phyloP scores from a whole-genome alignment of 495 filamentous ascomycete genomes.

The Glonium stellatum region DNA sequence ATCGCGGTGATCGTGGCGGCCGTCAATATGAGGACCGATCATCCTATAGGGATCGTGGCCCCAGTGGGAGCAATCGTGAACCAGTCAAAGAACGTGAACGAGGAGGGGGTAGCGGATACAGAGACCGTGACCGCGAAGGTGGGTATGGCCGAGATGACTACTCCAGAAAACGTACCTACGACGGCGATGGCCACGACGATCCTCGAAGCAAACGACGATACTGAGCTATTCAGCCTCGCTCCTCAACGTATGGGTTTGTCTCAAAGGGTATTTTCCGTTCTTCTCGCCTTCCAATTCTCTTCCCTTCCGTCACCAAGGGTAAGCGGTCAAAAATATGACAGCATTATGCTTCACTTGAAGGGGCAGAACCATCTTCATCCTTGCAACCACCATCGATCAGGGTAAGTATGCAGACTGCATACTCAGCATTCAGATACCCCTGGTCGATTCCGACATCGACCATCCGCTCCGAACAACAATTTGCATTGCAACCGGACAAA shows the following conservation, averaged over 20 bases:
- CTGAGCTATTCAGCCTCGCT: slow-evolving; percentile 14
- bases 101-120: slow-evolving; percentile 40
- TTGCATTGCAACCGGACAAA: neutral
- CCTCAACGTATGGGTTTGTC: slow-evolving; percentile 37
- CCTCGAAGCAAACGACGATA: slow-evolving; percentile 56
- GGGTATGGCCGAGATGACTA: slow-evolving; percentile 50
- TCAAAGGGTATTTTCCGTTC: slow-evolving; percentile 42
- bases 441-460: neutral
- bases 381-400: slow-evolving; percentile 4
- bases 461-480: neutral
- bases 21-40: slow-evolving; percentile 53
- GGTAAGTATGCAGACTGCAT: slow-evolving; percentile 15
- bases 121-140: slow-evolving; percentile 44
- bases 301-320: slow-evolving; percentile 57
- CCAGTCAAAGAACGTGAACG: slow-evolving; percentile 53
- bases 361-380: neutral
- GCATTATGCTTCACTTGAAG: slow-evolving; percentile 15
- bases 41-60: slow-evolving; percentile 48
- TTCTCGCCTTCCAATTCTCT: slow-evolving; percentile 40
- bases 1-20: slow-evolving; percentile 38
- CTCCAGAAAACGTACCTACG: slow-evolving; percentile 51
- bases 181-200: slow-evolving; percentile 65
- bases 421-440: neutral
- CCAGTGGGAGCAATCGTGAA: slow-evolving; percentile 62
- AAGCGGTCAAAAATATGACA: slow-evolving; percentile 41